Conservation (phyloP, 2,329 filamentous ascomycete species). For the Diaporthe longicolla region DNA sequence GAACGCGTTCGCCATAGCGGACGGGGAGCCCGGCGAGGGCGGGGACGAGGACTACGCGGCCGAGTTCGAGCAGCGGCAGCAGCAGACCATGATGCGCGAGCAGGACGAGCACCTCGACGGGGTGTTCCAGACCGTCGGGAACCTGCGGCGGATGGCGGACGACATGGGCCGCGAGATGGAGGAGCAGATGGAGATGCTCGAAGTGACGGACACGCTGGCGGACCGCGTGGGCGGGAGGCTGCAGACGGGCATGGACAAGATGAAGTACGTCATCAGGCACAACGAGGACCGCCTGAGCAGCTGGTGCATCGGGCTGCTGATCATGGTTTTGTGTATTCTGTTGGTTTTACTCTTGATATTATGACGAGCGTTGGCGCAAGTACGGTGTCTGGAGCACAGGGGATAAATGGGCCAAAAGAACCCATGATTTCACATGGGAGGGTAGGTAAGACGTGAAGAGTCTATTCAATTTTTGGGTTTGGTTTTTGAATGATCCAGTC, state of each 20-base stretch:
- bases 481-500: conserved; percentile 28
- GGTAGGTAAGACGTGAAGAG: background rate
- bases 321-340: conserved; percentile 88
- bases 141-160: conserved; percentile 89
- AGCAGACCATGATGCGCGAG: conserved; percentile 91
- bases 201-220: conserved; percentile 85
- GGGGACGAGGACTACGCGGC: conserved; percentile 76
- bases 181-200: conserved; percentile 91
- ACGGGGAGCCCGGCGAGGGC: conserved; percentile 58
- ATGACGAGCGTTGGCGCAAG: conserved; percentile 51
- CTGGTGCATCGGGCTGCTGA: conserved; percentile 91
- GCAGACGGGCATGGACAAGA: conserved; percentile 87
- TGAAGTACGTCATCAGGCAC: conserved; percentile 85
- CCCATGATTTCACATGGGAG: conserved; percentile 31
- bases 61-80: conserved; percentile 91
- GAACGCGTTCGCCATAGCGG: conserved; percentile 71
- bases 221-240: conserved; percentile 90
- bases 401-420: conserved; percentile 3
- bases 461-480: background rate
- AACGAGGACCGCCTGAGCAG: conserved; percentile 92
- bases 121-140: conserved; percentile 94
- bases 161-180: conserved; percentile 97
- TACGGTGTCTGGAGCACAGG: conserved; percentile 17
- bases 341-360: conserved; percentile 82
- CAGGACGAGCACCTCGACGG: conserved; percentile 95